phyloP scores from a whole-genome alignment of 495 filamentous ascomycete genomes.

The Xylaria nigripes region DNA sequence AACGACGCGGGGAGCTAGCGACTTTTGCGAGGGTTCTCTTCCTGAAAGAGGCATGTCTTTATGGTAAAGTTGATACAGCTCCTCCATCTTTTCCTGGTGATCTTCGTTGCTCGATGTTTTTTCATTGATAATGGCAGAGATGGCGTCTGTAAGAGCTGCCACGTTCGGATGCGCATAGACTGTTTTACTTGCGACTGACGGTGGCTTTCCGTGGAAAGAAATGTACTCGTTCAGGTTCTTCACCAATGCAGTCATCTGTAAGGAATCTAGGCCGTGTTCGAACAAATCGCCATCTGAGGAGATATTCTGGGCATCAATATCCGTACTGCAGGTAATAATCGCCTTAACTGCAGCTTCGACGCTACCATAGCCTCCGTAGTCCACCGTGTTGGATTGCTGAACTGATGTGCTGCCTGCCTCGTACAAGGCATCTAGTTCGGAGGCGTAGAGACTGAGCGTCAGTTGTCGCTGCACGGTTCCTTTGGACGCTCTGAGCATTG shows the following conservation, averaged over 20 bases:
- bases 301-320: neutral
- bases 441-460: conserved; percentile 37
- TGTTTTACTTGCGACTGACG: neutral
- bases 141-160: neutral
- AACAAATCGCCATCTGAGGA: no score
- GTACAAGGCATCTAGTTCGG: conserved; percentile 41
- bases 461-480: conserved; percentile 40
- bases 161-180: conserved; percentile 1
- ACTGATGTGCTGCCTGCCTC: neutral
- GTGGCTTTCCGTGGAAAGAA: neutral
- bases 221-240: neutral
- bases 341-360: neutral
- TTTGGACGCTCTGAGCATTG: conserved; percentile 41
- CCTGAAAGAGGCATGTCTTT: neutral
- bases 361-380: neutral
- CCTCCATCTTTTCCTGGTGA: neutral
- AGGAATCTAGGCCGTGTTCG: conserved; percentile 27
- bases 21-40: neutral
- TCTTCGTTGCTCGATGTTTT: neutral
- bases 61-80: neutral
- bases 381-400: neutral
- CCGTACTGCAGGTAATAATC: neutral
- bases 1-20: conserved; percentile 6
- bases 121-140: neutral
- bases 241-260: conserved; percentile 17